These are phyloP conservation scores for Chaetothyriales sp. DNA, from an alignment of 2,329 filamentous ascomycete genomes.

Conservation along the genomic window DNA sequence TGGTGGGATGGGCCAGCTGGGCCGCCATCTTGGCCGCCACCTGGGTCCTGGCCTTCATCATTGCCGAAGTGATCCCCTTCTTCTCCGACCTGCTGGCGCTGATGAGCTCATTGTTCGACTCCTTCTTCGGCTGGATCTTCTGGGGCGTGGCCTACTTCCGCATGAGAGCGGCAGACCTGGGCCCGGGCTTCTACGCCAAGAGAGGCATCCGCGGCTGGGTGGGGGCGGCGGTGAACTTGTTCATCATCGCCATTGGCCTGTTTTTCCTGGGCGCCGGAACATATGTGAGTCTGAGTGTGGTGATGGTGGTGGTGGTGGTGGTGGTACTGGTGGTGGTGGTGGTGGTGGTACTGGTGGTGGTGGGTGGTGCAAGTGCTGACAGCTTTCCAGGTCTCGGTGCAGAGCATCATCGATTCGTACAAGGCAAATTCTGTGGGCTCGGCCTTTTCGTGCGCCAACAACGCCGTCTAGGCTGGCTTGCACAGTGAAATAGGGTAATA, in stretches of 20 bases:
- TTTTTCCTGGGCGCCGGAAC: constrained; percentile 73
- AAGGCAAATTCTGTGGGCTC: neutral
- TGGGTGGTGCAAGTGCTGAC: neutral
- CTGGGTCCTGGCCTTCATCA: constrained; percentile 84
- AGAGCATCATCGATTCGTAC: constrained; percentile 5
- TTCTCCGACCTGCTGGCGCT: constrained; percentile 56
- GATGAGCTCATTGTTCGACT: constrained; percentile 67
- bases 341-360: too few species aligned
- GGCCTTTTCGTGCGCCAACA: neutral
- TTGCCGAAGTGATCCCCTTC: constrained; percentile 86
- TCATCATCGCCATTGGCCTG: constrained; percentile 61
- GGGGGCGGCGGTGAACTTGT: constrained; percentile 47
- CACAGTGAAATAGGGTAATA: neutral
- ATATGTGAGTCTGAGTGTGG: constrained; percentile 40
- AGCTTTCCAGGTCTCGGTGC: constrained; percentile 5
- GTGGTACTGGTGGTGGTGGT: too few species aligned
- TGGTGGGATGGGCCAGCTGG: constrained; percentile 71
- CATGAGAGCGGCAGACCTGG: constrained; percentile 30
- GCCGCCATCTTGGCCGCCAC: constrained; percentile 52
- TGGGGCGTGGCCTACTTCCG: constrained; percentile 40
- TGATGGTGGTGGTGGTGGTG: too few species aligned
- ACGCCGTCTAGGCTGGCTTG: constrained; percentile 21
- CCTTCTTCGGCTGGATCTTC: constrained; percentile 74
- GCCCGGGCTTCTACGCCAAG: constrained; percentile 27
- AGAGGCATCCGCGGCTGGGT: constrained; percentile 31